Evolutionary conservation across 352 stramenopile species (phyloP).

Genomic region (Globisporangium acanthophoron): DNA sequence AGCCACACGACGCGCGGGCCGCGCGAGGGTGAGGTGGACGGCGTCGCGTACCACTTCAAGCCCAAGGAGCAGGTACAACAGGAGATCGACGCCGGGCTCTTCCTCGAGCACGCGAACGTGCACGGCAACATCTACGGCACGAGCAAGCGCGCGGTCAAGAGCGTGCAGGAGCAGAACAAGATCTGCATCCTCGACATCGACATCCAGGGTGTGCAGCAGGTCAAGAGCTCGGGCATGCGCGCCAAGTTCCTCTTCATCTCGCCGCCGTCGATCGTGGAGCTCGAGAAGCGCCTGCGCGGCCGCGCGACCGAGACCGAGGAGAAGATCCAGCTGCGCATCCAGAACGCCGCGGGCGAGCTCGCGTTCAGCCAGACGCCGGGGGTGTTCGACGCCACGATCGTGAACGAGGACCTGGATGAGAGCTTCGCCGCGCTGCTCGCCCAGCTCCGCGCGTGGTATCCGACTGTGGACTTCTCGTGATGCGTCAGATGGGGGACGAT

Average conservation of each 20-base stretch:
- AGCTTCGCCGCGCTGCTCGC: conserved; percentile 66
- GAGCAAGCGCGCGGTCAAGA: conserved; percentile 88
- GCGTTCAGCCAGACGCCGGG: conserved; percentile 81
- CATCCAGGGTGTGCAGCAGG: conserved; percentile 95
- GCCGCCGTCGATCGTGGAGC: conserved; percentile 91
- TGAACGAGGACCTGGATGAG: conserved; percentile 87
- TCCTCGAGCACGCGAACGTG: conserved; percentile 97
- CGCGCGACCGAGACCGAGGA: conserved; percentile 96
- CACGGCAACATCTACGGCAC: conserved; percentile 98
- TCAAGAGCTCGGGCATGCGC: conserved; percentile 85
- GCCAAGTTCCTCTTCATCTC: conserved; percentile 96
- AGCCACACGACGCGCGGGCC: conserved; percentile 96
- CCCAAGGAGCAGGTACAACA: conserved; percentile 90
- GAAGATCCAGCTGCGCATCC: conserved; percentile 90
- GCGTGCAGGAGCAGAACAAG: conserved; percentile 91
- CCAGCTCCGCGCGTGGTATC: conserved; percentile 77
- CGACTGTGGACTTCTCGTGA: conserved; percentile 49
- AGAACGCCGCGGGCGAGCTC: conserved; percentile 92
- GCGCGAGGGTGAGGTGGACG: conserved; percentile 92
- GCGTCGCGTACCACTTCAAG: conserved; percentile 97
- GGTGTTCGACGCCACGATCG: conserved; percentile 86
- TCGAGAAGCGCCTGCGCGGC: conserved; percentile 93
- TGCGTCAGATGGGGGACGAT: neutral
- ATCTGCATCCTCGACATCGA: conserved; percentile 99
- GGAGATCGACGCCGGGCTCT: conserved; percentile 93